Evolutionary conservation across 805 yeast genomes (phyloP).

Genomic region (Torulaspora microellipsoides): DNA sequence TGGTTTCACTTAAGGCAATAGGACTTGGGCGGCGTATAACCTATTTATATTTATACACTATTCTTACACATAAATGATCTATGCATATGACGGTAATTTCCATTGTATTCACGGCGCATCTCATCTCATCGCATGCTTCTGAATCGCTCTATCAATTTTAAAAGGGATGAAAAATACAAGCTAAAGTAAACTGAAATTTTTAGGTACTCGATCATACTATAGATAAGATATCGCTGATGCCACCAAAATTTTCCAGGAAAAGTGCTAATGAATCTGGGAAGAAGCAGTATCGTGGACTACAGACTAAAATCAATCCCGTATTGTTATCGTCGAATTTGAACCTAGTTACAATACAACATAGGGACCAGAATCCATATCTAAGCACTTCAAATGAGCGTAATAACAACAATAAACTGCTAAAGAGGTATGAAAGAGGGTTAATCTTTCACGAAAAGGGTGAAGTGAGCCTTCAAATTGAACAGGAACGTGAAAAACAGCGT

Average conservation of each 20-base stretch:
- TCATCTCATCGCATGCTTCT: too few species aligned
- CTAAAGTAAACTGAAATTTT: too few species aligned
- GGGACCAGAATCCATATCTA: slow-evolving; percentile 31
- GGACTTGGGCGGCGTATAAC: neutral
- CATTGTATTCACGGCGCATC: too few species aligned
- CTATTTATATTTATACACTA: neutral
- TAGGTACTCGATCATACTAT: too few species aligned
- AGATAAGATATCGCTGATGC: too few species aligned
- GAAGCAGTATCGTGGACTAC: slow-evolving; percentile 22
- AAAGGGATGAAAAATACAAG: too few species aligned
- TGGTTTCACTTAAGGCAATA: slow-evolving; percentile 10
- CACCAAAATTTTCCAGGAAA: neutral
- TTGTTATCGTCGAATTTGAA: slow-evolving; percentile 29
- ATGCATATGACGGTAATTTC: too few species aligned
- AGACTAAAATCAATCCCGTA: slow-evolving; percentile 30
- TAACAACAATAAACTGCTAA: slow-evolving; percentile 8
- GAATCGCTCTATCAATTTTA: too few species aligned
- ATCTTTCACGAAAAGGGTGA: slow-evolving; percentile 58
- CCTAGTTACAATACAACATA: slow-evolving; percentile 22
- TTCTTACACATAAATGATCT: too few species aligned
- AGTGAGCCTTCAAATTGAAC: slow-evolving; percentile 14
- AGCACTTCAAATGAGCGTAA: slow-evolving; percentile 5
- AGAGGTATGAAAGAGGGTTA: slow-evolving; percentile 18
- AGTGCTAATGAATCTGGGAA: neutral
- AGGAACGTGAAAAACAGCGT: slow-evolving; percentile 11